Evolutionary conservation across 148 eudicot species (phyloP).

Genomic region (Rhododendron ferrugineum): DNA sequence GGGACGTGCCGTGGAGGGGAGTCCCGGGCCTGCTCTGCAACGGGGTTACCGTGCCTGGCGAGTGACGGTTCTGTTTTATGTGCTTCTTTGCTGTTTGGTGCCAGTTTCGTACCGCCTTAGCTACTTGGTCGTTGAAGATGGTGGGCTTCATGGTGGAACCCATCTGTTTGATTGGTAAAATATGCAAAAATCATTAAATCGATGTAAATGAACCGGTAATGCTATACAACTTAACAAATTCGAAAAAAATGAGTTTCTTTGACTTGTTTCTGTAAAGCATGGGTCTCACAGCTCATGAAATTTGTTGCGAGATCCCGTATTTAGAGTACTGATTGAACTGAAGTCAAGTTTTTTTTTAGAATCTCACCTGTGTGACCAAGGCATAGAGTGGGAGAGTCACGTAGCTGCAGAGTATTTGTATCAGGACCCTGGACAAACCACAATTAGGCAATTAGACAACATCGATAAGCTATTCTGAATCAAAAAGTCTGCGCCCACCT

Average conservation of each 20-base stretch:
- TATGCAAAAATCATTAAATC: not conserved
- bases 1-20: not conserved
- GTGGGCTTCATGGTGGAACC: constrained; percentile 54
- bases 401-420: constrained; percentile 57
- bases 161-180: constrained; percentile 26
- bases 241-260: no score
- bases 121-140: constrained; percentile 42
- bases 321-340: not conserved
- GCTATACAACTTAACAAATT: not conserved
- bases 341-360: no score
- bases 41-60: not conserved
- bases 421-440: constrained; percentile 31
- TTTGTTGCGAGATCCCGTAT: not conserved
- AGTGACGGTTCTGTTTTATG: constrained; percentile 18
- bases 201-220: not conserved
- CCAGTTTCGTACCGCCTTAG: constrained; percentile 37
- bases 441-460: no score
- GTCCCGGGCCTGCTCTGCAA: no score
- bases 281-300: no score
- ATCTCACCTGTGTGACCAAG: constrained; percentile 47
- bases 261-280: no score
- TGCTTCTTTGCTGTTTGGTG: constrained; percentile 39
- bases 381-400: constrained; percentile 61
- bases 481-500: no score
- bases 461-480: no score